Conservation (phyloP, 1,284 basidiomycete species). For the Meripilus lineatus region DNA sequence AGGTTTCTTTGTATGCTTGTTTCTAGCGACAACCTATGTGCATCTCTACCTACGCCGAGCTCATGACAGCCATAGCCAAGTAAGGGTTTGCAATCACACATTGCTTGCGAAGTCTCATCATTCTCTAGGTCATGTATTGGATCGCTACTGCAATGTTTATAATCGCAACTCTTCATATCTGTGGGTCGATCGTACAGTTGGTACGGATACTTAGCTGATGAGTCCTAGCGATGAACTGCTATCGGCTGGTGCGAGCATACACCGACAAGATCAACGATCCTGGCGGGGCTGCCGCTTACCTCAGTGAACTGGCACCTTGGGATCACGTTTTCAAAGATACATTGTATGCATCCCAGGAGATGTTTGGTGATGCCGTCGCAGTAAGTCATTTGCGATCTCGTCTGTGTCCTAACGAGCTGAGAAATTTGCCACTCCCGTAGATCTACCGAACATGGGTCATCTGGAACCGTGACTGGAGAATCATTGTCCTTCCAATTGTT, state of each 20-base stretch:
- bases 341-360: constrained; percentile 25
- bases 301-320: constrained; percentile 25
- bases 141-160: not conserved
- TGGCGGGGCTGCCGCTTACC: constrained; percentile 23
- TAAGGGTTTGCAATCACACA: not conserved
- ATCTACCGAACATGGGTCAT: constrained; percentile 29
- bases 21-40: constrained; percentile 2
- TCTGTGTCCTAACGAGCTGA: too few relatives aligned
- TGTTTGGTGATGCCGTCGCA: constrained; percentile 26
- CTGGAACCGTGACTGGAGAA: constrained; percentile 23
- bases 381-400: constrained; percentile 14
- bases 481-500: constrained; percentile 19
- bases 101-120: not conserved
- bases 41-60: not conserved
- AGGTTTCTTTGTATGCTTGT: constrained; percentile 5
- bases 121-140: not conserved
- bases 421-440: too few relatives aligned
- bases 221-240: constrained; percentile 24
- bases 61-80: constrained; percentile 1
- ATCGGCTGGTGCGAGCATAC: constrained; percentile 25
- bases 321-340: constrained; percentile 28
- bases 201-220: too few relatives aligned
- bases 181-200: too few relatives aligned
- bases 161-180: not conserved
- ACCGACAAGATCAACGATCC: constrained; percentile 19